These are phyloP conservation scores for Orbilia ellipsospora DNA, from an alignment of 2,329 filamentous ascomycete genomes.

Conservation along the genomic window DNA sequence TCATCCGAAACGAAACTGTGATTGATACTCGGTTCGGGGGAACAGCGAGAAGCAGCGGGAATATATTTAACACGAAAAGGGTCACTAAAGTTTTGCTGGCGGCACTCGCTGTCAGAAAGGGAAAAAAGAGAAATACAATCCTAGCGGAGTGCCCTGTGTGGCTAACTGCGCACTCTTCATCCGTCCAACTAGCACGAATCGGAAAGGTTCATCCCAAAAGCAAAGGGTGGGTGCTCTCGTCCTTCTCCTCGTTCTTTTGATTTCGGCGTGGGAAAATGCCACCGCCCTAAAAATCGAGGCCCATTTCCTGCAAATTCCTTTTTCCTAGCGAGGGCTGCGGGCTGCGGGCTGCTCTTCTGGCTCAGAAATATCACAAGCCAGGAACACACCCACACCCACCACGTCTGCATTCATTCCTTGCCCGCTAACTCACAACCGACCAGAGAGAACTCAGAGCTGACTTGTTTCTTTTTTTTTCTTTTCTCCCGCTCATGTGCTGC, in stretches of 20 bases:
- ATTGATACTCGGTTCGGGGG: slow-evolving; percentile 54
- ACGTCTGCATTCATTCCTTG: slow-evolving; percentile 27
- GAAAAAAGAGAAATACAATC: slow-evolving; percentile 18
- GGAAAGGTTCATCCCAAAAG: slow-evolving; percentile 51
- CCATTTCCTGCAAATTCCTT: slow-evolving; percentile 22
- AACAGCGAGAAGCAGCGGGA: slow-evolving; percentile 51
- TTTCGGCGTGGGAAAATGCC: slow-evolving; percentile 40
- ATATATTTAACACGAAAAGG: slow-evolving; percentile 12
- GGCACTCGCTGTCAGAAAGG: slow-evolving; percentile 45
- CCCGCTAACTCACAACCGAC: slow-evolving; percentile 30
- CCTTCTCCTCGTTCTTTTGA: slow-evolving; percentile 10
- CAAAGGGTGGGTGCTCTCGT: slow-evolving; percentile 25
- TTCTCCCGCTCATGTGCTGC: slow-evolving; percentile 54
- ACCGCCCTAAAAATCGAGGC: slow-evolving; percentile 18
- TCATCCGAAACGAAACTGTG: slow-evolving; percentile 54
- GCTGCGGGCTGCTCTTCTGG: slow-evolving; percentile 14
- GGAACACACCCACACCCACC: slow-evolving; percentile 30
- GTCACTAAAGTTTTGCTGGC: slow-evolving; percentile 35
- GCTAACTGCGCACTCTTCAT: slow-evolving; percentile 13
- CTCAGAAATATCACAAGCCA: slow-evolving; percentile 53
- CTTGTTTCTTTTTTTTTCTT: slow-evolving; percentile 28
- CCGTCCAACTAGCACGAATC: slow-evolving; percentile 43
- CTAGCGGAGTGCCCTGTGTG: slow-evolving; percentile 47
- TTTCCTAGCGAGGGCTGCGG: slow-evolving; percentile 16
- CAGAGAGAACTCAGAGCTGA: slow-evolving; percentile 33